phyloP scores from a whole-genome alignment of 257 asterid genomes.

The Plantago major region DNA sequence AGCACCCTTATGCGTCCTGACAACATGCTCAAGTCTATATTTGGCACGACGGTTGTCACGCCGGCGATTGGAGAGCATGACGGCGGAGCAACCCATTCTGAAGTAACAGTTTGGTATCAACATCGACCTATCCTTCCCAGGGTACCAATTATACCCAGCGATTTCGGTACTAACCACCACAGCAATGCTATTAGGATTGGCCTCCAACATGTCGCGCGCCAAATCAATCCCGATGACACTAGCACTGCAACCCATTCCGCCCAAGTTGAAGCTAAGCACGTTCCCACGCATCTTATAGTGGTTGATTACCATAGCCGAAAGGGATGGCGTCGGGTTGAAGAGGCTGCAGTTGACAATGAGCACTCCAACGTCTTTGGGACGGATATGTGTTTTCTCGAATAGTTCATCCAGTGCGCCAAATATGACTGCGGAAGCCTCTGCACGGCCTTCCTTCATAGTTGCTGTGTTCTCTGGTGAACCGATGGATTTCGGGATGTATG shows the following conservation, averaged over 20 bases:
- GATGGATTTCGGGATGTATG: constrained; percentile 67
- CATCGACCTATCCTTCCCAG: constrained; percentile 84
- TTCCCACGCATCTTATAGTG: constrained; percentile 94
- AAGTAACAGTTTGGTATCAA: constrained; percentile 85
- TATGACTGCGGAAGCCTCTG: constrained; percentile 76
- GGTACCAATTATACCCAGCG: constrained; percentile 91
- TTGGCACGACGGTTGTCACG: constrained; percentile 78
- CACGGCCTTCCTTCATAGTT: constrained; percentile 93
- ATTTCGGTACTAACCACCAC: constrained; percentile 91
- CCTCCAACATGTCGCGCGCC: constrained; percentile 85
- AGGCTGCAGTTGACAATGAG: constrained; percentile 88
- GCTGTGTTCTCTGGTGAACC: constrained; percentile 63
- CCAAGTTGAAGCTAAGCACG: constrained; percentile 75
- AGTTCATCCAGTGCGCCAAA: constrained; percentile 91
- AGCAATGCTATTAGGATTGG: constrained; percentile 76
- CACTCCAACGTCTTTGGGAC: constrained; percentile 82
- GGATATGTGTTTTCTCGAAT: constrained; percentile 56
- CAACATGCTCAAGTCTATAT: constrained; percentile 81
- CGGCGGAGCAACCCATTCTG: constrained; percentile 97
- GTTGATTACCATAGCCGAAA: constrained; percentile 92
- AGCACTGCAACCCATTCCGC: constrained; percentile 98
- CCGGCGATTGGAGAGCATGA: constrained; percentile 80
- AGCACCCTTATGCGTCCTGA: constrained; percentile 91
- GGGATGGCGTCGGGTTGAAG: constrained; percentile 98
- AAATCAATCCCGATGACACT: constrained; percentile 71